These are phyloP conservation scores for Aspergillus tamarii DNA, from an alignment of 2,329 filamentous ascomycete species.

Conservation along the genomic window DNA sequence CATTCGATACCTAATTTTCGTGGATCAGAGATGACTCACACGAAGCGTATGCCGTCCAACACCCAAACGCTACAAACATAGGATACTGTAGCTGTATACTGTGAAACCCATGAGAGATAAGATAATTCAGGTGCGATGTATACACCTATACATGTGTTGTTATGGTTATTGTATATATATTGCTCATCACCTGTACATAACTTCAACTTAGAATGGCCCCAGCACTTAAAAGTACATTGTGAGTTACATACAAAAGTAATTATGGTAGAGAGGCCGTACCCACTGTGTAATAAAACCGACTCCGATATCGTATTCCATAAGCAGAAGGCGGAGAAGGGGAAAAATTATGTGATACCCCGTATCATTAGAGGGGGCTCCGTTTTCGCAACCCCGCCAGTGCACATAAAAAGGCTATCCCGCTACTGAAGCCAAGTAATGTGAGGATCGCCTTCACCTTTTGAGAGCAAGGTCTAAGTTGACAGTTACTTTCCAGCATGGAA, in stretches of 20 bases:
- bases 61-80: neutral
- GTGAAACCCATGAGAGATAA: no score
- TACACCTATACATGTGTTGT: no score
- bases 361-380: slow-evolving; percentile 27
- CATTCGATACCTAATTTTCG: neutral
- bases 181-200: neutral
- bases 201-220: neutral
- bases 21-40: neutral
- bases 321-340: slow-evolving; percentile 17
- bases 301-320: slow-evolving; percentile 21
- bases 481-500: slow-evolving; percentile 22
- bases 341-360: slow-evolving; percentile 11
- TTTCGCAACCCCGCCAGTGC: slow-evolving; percentile 32
- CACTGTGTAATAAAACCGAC: neutral
- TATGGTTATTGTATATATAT: neutral
- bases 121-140: no score
- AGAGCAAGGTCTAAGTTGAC: neutral
- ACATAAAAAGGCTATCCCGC: slow-evolving; percentile 27
- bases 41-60: neutral
- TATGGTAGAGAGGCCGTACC: no score
- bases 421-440: slow-evolving; percentile 22
- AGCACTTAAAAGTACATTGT: neutral
- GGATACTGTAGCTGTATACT: neutral
- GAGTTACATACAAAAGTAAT: no score
- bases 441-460: slow-evolving; percentile 6